Base-by-base conservation (phyloP, 2,329 filamentous ascomycete species). In the Colletotrichum lentis region DNA sequence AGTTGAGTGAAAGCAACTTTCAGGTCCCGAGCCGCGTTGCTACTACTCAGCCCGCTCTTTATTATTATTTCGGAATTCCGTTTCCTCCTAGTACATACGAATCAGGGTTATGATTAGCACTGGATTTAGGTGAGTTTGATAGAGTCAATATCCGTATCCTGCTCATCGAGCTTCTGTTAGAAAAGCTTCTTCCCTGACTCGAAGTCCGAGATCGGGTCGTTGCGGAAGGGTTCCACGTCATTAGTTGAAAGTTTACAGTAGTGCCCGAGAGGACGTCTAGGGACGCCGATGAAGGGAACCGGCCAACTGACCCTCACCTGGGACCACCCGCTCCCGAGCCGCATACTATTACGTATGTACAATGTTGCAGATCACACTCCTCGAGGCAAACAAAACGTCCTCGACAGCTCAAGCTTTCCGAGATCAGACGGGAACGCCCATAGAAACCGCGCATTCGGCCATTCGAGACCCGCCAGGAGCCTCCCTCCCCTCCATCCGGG, bases 371-470 rank as follows among this genome's bases (percentile, higher is more conserved):
- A 12, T 27, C 56, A 24, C 14, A 1, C 18, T 35, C 24, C 20
- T 31, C 22, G 31, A 43, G 27, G 44, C 37, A 12, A 24, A 49
- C 56, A 31, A 39, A 39, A 44, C 6, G 11, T 24, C 39, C 5
- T 10, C n/a, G 16, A 43, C 46, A 50, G 41, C 20, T 18, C 46
- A 50, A 60, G 35, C 22, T 43, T 41, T 20, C 46, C 18, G 12
- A 52, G 46, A 52, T 60, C 20, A 27, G 63, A 66, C 49, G 63
- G 50, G n/a, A 43, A n/a, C 57, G 35, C 35, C 57, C 46, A 49
- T 35, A 3, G 18, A 37, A 3, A 20, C 22, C 46, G 7, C 27
- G 31, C 31, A 20, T 22, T 37, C 35, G 8, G 18, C 35, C 49
- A 16, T 24, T 44, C 35, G 47, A 31, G 16, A 11, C 20, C 62